A percentile compares a stretch with the other conserved stretches of the same genome.
Evolutionary conservation across 345 rosid species (phyloP).

Genomic region (Nasturtium officinale): DNA sequence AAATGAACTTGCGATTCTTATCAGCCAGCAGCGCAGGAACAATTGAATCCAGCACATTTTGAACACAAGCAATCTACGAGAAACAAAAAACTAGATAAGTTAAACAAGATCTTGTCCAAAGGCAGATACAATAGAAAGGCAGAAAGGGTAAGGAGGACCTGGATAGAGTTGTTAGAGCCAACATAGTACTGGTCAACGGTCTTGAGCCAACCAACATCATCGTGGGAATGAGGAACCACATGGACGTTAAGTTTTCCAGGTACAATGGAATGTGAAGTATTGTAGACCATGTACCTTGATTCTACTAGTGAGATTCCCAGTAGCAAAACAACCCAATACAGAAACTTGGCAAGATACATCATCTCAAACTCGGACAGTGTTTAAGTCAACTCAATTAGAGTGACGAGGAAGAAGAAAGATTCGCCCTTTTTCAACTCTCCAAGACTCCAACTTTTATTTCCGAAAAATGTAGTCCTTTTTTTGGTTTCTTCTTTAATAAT

Average conservation of each 20-base stretch:
- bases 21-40: slow-evolving; percentile 84
- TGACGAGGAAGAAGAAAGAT: slow-evolving; percentile 34
- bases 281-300: slow-evolving; percentile 73
- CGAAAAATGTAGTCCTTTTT: slow-evolving; percentile 27
- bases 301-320: slow-evolving; percentile 51
- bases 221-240: slow-evolving; percentile 92
- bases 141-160: slow-evolving; percentile 50
- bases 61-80: slow-evolving; percentile 87
- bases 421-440: slow-evolving; percentile 21
- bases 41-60: slow-evolving; percentile 89
- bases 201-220: slow-evolving; percentile 97
- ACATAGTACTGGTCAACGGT: slow-evolving; percentile 98
- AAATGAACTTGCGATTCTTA: slow-evolving; percentile 84
- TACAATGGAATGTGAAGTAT: slow-evolving; percentile 79
- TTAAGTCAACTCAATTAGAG: slow-evolving; percentile 26
- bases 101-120: slow-evolving; percentile 3
- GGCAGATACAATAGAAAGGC: not conserved
- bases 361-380: slow-evolving; percentile 18
- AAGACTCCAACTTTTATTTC: not conserved
- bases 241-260: slow-evolving; percentile 90
- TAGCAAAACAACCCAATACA: slow-evolving; percentile 33
- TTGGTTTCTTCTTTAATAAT: slow-evolving; percentile 16
- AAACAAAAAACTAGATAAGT: slow-evolving; percentile 6
- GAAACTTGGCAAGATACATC: slow-evolving; percentile 34
- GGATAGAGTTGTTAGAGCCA: slow-evolving; percentile 97